Percentiles rank a stretch among this genome's conserved stretches.
Evolutionary conservation across 371 early-diverging fungal genomes (phyloP).

Genomic region (Mortierella sp.): DNA sequence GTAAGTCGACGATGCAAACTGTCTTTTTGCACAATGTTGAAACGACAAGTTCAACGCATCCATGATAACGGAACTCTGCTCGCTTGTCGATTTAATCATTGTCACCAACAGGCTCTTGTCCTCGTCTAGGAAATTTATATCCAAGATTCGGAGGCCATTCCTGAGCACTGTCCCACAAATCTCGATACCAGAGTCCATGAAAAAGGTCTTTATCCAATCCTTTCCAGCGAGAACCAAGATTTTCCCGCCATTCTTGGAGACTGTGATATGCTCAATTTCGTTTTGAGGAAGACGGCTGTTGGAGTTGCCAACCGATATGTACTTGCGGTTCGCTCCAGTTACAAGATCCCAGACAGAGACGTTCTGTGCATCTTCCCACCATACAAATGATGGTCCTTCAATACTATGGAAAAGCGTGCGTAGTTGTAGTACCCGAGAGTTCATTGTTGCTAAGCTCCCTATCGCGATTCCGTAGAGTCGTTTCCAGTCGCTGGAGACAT

Average conservation of each 20-base stretch:
- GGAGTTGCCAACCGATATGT: slow-evolving; percentile 19
- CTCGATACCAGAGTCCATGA: slow-evolving; percentile 30
- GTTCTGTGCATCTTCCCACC: slow-evolving; percentile 30
- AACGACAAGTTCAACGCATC: slow-evolving; percentile 25
- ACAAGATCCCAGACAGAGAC: slow-evolving; percentile 27
- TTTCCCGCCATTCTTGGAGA: slow-evolving; percentile 14
- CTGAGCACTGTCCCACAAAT: slow-evolving; percentile 7
- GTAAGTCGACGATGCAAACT: slow-evolving; percentile 19
- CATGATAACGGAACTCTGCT: slow-evolving; percentile 22
- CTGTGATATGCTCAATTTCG: slow-evolving; percentile 22
- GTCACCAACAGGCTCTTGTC: slow-evolving; percentile 24
- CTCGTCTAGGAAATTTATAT: slow-evolving; percentile 24
- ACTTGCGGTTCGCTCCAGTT: slow-evolving; percentile 21
- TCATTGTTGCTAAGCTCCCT: slow-evolving; percentile 12
- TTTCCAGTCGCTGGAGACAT: slow-evolving; percentile 11
- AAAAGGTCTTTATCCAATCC: slow-evolving; percentile 28
- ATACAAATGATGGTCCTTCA: slow-evolving; percentile 18
- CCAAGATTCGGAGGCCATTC: slow-evolving; percentile 7
- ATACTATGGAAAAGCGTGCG: slow-evolving; percentile 18
- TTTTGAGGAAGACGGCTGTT: slow-evolving; percentile 1
- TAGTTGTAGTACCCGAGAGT: slow-evolving; percentile 14
- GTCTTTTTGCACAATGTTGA: slow-evolving; percentile 8
- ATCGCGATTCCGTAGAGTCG: slow-evolving; percentile 27
- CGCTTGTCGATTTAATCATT: slow-evolving; percentile 5
- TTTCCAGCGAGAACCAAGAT: slow-evolving; percentile 9